Evolutionary conservation across 148 eudicot genomes (phyloP).

Genomic region (Agrostemma githago): DNA sequence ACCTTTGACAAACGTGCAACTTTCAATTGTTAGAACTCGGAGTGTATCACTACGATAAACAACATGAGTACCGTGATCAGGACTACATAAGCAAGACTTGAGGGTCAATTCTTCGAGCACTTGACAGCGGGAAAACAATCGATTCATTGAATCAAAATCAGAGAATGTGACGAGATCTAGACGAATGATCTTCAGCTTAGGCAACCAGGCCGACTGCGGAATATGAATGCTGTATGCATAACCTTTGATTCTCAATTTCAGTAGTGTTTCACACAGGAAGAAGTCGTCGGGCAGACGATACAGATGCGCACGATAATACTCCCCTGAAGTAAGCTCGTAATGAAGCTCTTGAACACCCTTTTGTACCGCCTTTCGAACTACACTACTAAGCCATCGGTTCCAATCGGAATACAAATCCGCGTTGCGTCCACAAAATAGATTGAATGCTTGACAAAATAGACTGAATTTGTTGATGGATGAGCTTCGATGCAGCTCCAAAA

Average conservation of each 20-base stretch:
- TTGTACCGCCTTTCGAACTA: not conserved
- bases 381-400: too few species aligned
- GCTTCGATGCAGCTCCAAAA: not conserved
- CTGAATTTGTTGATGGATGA: not conserved
- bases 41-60: not conserved
- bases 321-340: not conserved
- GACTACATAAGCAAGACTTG: not conserved
- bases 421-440: not conserved
- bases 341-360: too few species aligned
- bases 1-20: not conserved
- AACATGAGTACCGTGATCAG: not conserved
- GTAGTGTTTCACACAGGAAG: not conserved
- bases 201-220: not conserved
- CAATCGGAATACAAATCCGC: not conserved
- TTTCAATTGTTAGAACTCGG: not conserved
- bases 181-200: not conserved
- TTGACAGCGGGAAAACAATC: not conserved
- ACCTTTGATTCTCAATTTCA: not conserved
- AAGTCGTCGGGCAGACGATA: not conserved
- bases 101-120: slow-evolving; percentile 3
- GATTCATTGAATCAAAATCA: not conserved
- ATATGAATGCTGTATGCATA: not conserved
- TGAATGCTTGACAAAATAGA: not conserved
- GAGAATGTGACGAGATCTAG: not conserved
- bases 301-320: not conserved